Conservation (phyloP, 2,329 filamentous ascomycete genomes). For the Cordyceps javanica region DNA sequence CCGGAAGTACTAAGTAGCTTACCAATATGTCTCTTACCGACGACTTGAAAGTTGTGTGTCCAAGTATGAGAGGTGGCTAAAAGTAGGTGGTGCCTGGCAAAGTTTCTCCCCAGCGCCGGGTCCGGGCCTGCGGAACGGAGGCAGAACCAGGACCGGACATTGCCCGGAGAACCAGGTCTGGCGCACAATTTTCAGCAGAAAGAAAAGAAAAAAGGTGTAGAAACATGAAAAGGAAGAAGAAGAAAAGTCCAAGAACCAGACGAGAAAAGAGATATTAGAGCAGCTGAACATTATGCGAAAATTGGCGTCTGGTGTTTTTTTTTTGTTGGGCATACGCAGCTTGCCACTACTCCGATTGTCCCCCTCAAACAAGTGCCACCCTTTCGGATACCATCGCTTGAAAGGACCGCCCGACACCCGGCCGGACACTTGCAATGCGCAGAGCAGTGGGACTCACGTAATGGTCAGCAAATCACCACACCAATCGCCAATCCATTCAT, state of each 20-base stretch:
- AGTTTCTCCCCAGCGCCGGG: too few relatives aligned
- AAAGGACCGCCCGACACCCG: not conserved
- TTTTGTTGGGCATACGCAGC: not conserved
- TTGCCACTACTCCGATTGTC: not conserved
- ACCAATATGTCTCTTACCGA: too few relatives aligned
- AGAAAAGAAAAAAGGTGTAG: not conserved
- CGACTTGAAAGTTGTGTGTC: too few relatives aligned
- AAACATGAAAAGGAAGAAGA: not conserved
- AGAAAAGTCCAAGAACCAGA: not conserved
- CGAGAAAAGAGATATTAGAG: not conserved
- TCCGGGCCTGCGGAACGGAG: too few relatives aligned
- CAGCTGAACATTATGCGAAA: not conserved
- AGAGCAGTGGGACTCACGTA: not conserved
- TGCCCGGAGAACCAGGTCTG: too few relatives aligned
- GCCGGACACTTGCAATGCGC: too few relatives aligned
- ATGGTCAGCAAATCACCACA: not conserved
- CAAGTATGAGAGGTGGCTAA: too few relatives aligned
- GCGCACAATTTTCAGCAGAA: too few relatives aligned
- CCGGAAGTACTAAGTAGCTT: not conserved
- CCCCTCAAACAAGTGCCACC: not conserved
- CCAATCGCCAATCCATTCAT: not conserved
- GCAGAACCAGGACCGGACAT: too few relatives aligned
- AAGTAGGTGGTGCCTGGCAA: too few relatives aligned
- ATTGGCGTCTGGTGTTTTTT: too few relatives aligned
- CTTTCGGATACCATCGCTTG: conserved; percentile 9